phyloP scores from a whole-genome alignment of 495 filamentous ascomycete species.

The Xylaria longipes region DNA sequence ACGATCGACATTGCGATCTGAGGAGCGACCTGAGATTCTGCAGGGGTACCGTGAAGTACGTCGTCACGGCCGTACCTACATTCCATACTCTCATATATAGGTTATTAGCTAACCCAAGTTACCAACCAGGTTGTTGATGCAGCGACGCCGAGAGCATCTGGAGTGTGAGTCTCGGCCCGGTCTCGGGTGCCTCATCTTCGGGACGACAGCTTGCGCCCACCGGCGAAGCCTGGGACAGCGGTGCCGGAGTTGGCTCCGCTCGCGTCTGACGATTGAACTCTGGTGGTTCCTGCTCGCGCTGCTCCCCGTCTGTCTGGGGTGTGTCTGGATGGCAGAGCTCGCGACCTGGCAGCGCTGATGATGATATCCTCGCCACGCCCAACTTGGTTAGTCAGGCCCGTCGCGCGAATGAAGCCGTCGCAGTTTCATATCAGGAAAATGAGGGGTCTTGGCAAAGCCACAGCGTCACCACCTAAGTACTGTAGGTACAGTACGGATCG shows the following conservation, averaged over 20 bases:
- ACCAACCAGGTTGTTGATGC: slow-evolving; percentile 56
- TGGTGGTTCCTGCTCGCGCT: slow-evolving; percentile 44
- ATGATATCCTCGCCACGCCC: slow-evolving; percentile 1
- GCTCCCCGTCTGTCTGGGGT: slow-evolving; percentile 37
- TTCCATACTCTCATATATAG: background rate
- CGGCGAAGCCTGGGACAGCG: slow-evolving; percentile 39
- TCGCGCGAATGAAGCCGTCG: background rate
- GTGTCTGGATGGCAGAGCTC: slow-evolving; percentile 36
- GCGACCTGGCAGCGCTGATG: background rate
- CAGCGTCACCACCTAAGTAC: too few relatives aligned
- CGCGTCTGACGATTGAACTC: slow-evolving; percentile 40
- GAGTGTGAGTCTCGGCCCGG: slow-evolving; percentile 61
- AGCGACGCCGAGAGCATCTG: slow-evolving; percentile 56
- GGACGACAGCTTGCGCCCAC: slow-evolving; percentile 51
- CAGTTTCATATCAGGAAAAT: background rate
- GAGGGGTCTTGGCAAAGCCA: slow-evolving; percentile 4
- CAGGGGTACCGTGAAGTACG: slow-evolving; percentile 57
- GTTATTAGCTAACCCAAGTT: background rate
- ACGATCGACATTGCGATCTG: slow-evolving; percentile 54
- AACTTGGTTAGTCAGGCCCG: background rate
- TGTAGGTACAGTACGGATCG: too few relatives aligned
- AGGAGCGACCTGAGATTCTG: slow-evolving; percentile 60
- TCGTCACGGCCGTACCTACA: background rate
- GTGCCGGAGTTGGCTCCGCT: slow-evolving; percentile 46
- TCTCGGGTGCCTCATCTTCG: slow-evolving; percentile 59